Conservation (phyloP, 768 basidiomycete species). For the Auriscalpium orientale region DNA sequence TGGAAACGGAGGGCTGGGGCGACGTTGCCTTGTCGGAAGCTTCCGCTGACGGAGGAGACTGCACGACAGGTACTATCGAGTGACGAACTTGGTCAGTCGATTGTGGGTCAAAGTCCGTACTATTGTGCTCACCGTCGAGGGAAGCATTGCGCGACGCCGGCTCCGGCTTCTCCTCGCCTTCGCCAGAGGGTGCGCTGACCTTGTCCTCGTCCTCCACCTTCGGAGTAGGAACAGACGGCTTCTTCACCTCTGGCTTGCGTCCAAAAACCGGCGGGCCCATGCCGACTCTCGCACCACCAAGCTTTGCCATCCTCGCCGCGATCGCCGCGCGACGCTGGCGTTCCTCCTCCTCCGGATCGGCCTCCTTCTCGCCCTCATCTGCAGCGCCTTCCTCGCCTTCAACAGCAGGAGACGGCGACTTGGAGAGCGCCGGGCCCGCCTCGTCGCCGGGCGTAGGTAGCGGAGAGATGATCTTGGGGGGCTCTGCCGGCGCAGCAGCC, state of each 20-base stretch:
- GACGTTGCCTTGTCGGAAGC: background rate
- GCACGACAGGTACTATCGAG: background rate
- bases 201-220: slow-evolving; percentile 14
- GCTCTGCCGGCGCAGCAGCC: slow-evolving; percentile 1
- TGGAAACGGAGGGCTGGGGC: background rate
- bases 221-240: slow-evolving; percentile 17
- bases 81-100: background rate
- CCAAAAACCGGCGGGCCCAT: slow-evolving; percentile 74
- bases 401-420: slow-evolving; percentile 4
- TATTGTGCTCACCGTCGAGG: background rate
- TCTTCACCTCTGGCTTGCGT: slow-evolving; percentile 38
- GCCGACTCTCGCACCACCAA: slow-evolving; percentile 79
- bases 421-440: slow-evolving; percentile 3
- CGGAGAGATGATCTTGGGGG: slow-evolving; percentile 3
- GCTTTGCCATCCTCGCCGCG: slow-evolving; percentile 87
- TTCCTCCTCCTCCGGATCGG: slow-evolving; percentile 63
- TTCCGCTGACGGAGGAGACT: background rate
- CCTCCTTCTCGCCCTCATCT: slow-evolving; percentile 18
- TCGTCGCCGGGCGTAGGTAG: slow-evolving; percentile 2
- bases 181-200: slow-evolving; percentile 1
- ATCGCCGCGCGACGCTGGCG: slow-evolving; percentile 77
- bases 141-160: background rate
- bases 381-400: slow-evolving; percentile 17
- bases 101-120: no score
- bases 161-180: background rate